These are phyloP conservation scores for sunflower (Helianthus annuus) DNA, from an alignment of 129 eudicot species.

Conservation along the genomic window DNA sequence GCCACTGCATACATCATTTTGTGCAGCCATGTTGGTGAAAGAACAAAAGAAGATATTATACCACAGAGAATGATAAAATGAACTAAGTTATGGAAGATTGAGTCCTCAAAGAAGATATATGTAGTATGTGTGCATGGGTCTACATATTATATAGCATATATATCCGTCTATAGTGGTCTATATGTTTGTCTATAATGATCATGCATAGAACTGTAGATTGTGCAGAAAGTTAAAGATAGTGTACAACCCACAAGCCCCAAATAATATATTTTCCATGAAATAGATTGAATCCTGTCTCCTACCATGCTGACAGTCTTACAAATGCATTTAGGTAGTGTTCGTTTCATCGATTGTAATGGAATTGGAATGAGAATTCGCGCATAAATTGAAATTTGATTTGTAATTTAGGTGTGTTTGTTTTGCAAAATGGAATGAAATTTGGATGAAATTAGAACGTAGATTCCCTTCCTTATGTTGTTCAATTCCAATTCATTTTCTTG, in stretches of 20 bases:
- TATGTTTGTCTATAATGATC: conserved; percentile 17
- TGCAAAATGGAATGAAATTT: too few relatives aligned
- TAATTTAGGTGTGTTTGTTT: too few relatives aligned
- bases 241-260: conserved; percentile 35
- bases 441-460: too few relatives aligned
- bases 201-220: conserved; percentile 17
- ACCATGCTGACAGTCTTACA: background rate
- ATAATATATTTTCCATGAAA: conserved; percentile 11
- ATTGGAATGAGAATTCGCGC: too few relatives aligned
- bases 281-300: conserved; percentile 5
- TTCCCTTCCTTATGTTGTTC: too few relatives aligned
- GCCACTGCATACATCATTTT: conserved; percentile 39
- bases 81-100: conserved; percentile 25
- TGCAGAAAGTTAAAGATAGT: conserved; percentile 36
- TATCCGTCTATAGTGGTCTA: background rate
- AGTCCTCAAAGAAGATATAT: conserved; percentile 24
- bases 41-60: conserved; percentile 10
- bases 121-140: conserved; percentile 9
- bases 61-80: conserved; percentile 9
- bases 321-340: too few relatives aligned
- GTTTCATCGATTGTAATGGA: too few relatives aligned
- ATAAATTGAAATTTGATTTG: too few relatives aligned
- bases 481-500: too few relatives aligned
- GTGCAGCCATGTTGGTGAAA: conserved; percentile 35
- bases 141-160: background rate